Percentiles rank a stretch among this genome's conserved stretches.
Conservation (phyloP, 768 basidiomycete genomes). For the Imleria badia region DNA sequence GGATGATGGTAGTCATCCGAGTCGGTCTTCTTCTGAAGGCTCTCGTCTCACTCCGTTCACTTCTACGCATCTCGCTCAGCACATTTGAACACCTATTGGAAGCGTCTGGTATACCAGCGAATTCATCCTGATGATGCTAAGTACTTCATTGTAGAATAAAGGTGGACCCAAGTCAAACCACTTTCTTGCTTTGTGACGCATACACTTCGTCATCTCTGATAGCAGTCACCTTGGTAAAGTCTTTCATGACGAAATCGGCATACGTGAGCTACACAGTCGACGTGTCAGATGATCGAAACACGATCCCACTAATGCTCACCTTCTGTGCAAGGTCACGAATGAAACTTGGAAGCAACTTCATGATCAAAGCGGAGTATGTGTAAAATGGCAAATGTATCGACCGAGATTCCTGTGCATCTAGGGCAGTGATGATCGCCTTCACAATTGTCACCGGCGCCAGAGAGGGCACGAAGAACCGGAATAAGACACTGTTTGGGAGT, state of each 20-base stretch:
- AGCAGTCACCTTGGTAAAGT: slow-evolving; percentile 65
- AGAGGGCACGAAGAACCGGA: slow-evolving; percentile 76
- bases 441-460: slow-evolving; percentile 72
- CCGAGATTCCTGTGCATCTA: slow-evolving; percentile 79
- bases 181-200: slow-evolving; percentile 8
- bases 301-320: slow-evolving; percentile 41
- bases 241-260: slow-evolving; percentile 71
- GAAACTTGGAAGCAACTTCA: slow-evolving; percentile 67
- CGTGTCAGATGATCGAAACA: slow-evolving; percentile 8
- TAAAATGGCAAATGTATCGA: slow-evolving; percentile 75
- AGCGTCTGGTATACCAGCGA: not conserved
- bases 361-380: slow-evolving; percentile 54
- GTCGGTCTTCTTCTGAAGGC: not conserved
- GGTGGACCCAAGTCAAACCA: slow-evolving; percentile 3
- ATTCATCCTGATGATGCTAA: not conserved
- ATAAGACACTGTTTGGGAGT: slow-evolving; percentile 49
- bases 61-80: not conserved
- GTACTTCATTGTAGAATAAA: not conserved
- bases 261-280: slow-evolving; percentile 49
- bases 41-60: not conserved
- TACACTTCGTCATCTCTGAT: slow-evolving; percentile 54
- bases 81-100: not conserved
- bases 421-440: slow-evolving; percentile 75
- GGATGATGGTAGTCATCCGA: not conserved
- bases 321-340: slow-evolving; percentile 72